Base-by-base conservation (phyloP, 2,329 filamentous ascomycete genomes). In the Penicillium sp. region DNA sequence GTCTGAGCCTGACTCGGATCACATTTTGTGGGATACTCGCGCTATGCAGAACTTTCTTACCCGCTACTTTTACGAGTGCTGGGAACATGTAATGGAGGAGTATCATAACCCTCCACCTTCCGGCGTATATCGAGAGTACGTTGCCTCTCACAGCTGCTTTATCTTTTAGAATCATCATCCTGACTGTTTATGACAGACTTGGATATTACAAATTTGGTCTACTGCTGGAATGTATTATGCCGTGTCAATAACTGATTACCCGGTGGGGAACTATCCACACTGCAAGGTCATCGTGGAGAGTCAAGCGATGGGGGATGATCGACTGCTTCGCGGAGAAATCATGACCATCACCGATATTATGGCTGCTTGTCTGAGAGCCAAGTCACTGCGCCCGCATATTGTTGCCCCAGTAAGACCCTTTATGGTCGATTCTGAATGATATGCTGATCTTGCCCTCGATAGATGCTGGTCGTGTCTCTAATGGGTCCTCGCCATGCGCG, bases 241-340 rank as follows among this genome's bases (percentile, higher is more conserved):
- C 10, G 26, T 45, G 18, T 23, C 13, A 11, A 27, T 34, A 19
- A 30, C 42, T 16, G 16, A 44, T 32, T 44, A 44, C 9, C 42
- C 2, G 3, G n/a, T 10, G 16, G 29, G 42, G 18, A 32, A 19
- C 18, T 26, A 26, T 23, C 43, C 43, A 26, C 43, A 45, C 18
- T 45, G 19, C 43, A 45, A 45, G 29, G 43, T 11, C 18, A 26
- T 45, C 7, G 4, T 35, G 18, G 43, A 45, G 11, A 45, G 30
- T 45, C 13, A 45, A 11, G 42, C 9, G 27, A 26, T 11, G 3
- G 30, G 18, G 13, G 43, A 35, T 13, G 18, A 34, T 45, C 18
- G 30, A 35, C 43, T 45, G 43, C 43, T 45, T 35, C 43, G 18
- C 18, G 43, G 43, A 34, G 43, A 45, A 16, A 45, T 45, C 30